A percentile compares a stretch with the other conserved stretches of the same genome.
phyloP scores from a whole-genome alignment of 2,329 filamentous ascomycete species.

The Sclerotinia spermophila region DNA sequence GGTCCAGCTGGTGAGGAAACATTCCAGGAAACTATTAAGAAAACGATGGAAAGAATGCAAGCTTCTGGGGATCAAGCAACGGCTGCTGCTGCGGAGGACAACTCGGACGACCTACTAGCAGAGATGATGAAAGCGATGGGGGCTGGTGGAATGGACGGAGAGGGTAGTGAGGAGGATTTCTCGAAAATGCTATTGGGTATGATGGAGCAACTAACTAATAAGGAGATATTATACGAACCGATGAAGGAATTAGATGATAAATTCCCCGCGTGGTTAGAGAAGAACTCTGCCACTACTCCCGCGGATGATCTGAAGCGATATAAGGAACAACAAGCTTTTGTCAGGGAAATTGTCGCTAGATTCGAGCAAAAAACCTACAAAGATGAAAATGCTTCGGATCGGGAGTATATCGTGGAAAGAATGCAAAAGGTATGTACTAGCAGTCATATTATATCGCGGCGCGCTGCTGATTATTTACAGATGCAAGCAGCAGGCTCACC shows the following conservation, averaged over 20 bases:
- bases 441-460: constrained; percentile 8
- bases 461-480: constrained; percentile 46
- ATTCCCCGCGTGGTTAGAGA: constrained; percentile 83
- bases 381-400: constrained; percentile 75
- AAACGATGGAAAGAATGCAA: constrained; percentile 96
- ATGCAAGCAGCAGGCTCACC: constrained; percentile 96
- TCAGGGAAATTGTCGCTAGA: constrained; percentile 80
- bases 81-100: constrained; percentile 65
- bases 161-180: constrained; percentile 74
- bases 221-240: constrained; percentile 96
- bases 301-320: constrained; percentile 76
- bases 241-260: constrained; percentile 97
- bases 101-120: constrained; percentile 76
- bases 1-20: constrained; percentile 50
- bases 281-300: constrained; percentile 64
- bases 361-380: constrained; percentile 81
- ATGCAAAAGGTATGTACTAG: constrained; percentile 82
- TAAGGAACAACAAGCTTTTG: constrained; percentile 72
- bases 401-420: constrained; percentile 90
- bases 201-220: constrained; percentile 99
- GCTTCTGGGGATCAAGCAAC: constrained; percentile 81
- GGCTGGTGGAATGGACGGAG: constrained; percentile 54
- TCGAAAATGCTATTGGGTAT: constrained; percentile 94
- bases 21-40: constrained; percentile 89
- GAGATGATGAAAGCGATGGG: constrained; percentile 90